Conservation (phyloP, 768 basidiomycete species). For the Collybia nuda region DNA sequence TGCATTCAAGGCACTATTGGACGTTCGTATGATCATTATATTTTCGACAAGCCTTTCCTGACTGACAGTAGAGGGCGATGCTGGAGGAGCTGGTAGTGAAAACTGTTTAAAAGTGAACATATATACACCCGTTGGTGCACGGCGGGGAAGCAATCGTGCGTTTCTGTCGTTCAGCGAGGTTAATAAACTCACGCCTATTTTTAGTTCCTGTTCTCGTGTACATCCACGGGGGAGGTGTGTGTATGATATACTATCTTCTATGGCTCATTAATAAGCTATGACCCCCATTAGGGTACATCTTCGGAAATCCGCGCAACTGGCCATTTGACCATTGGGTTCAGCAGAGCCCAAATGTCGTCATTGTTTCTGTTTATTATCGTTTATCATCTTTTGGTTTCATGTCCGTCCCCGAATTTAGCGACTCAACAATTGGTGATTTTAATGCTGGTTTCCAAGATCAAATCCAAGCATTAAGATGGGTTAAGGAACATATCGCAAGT, state of each 20-base stretch:
- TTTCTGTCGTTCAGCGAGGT: not conserved
- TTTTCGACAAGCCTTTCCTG: too few relatives aligned
- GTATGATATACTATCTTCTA: not conserved
- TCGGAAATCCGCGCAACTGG: constrained; percentile 64
- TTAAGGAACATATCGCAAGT: constrained; percentile 54
- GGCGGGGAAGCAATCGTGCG: constrained; percentile 46
- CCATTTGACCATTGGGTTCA: constrained; percentile 67
- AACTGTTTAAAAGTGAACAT: constrained; percentile 71
- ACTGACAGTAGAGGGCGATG: constrained; percentile 41
- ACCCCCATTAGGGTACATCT: constrained; percentile 43
- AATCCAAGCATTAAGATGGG: constrained; percentile 62
- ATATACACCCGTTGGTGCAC: constrained; percentile 52
- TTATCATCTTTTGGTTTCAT: constrained; percentile 67
- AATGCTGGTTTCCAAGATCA: constrained; percentile 42
- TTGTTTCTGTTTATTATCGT: constrained; percentile 68
- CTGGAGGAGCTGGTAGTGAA: constrained; percentile 65
- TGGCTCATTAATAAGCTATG: not conserved
- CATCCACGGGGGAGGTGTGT: constrained; percentile 47
- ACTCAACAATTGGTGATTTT: constrained; percentile 27
- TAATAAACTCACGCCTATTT: not conserved
- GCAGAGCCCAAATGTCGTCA: constrained; percentile 59
- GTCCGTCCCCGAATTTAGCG: constrained; percentile 45
- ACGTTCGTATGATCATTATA: constrained; percentile 23
- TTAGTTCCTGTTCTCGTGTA: constrained; percentile 47
- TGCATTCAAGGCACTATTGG: constrained; percentile 60